Evolutionary conservation across 1,284 basidiomycete genomes (phyloP).

Genomic region (Neonothopanus nambi): DNA sequence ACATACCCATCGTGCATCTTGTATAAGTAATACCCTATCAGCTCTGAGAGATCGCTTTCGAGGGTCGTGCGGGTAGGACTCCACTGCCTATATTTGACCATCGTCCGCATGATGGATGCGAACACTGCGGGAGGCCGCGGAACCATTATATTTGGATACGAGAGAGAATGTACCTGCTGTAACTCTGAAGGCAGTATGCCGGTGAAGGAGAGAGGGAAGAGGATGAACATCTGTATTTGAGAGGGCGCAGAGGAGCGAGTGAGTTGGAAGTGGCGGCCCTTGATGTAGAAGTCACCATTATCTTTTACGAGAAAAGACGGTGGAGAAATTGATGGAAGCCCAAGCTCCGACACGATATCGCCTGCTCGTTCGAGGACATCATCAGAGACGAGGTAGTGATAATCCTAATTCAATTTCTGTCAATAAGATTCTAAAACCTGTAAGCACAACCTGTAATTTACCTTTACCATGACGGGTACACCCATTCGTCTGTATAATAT

Average conservation of each 20-base stretch:
- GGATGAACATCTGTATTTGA: slow-evolving; percentile 22
- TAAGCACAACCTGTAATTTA: not conserved
- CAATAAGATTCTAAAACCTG: slow-evolving; percentile 12
- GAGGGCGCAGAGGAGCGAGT: slow-evolving; percentile 18
- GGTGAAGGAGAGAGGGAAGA: slow-evolving; percentile 29
- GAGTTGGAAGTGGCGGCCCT: slow-evolving; percentile 25
- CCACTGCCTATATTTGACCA: slow-evolving; percentile 25
- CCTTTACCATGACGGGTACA: slow-evolving; percentile 29
- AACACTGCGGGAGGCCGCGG: slow-evolving; percentile 29
- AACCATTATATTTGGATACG: slow-evolving; percentile 22
- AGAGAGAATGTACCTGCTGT: slow-evolving; percentile 12
- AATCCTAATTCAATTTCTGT: slow-evolving; percentile 29
- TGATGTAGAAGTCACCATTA: slow-evolving; percentile 27
- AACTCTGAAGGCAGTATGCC: slow-evolving; percentile 24
- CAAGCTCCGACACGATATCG: slow-evolving; percentile 17
- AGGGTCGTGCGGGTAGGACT: slow-evolving; percentile 23
- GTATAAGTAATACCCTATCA: slow-evolving; percentile 30
- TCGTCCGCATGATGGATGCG: slow-evolving; percentile 30
- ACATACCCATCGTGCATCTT: slow-evolving; percentile 13
- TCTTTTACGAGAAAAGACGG: slow-evolving; percentile 21
- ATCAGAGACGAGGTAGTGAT: slow-evolving; percentile 24
- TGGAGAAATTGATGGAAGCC: slow-evolving; percentile 25
- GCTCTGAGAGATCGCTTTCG: slow-evolving; percentile 30
- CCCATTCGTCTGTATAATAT: slow-evolving; percentile 30
- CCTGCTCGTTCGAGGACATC: slow-evolving; percentile 22